Conservation (phyloP, 2,329 filamentous ascomycete genomes). For the Calcarisporium arbuscula region DNA sequence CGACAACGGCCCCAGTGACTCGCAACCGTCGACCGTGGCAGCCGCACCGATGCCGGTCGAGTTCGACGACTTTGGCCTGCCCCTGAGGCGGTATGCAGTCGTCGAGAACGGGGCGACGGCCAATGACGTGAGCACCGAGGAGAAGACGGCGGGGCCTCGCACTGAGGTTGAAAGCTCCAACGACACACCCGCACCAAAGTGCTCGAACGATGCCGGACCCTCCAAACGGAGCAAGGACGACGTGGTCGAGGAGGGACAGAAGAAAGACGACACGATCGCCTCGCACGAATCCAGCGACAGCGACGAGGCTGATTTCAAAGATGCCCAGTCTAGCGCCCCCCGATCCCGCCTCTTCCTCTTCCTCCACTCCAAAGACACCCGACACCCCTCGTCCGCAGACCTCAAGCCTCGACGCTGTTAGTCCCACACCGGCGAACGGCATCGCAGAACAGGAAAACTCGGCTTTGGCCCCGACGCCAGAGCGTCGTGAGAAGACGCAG, state of each 20-base stretch:
- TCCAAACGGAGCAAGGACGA: constrained; percentile 13
- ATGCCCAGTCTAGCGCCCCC: constrained; percentile 24
- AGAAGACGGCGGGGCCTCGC: not conserved
- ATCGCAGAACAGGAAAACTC: not conserved
- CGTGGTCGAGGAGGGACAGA: too few relatives aligned
- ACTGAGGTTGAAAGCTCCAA: not conserved
- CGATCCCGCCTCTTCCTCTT: constrained; percentile 1
- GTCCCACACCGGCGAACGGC: not conserved
- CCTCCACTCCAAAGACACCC: not conserved
- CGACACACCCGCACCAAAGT: constrained; percentile 5
- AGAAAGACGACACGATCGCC: too few relatives aligned
- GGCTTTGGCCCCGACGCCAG: not conserved
- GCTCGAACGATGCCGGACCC: constrained; percentile 1
- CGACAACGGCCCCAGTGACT: constrained; percentile 7
- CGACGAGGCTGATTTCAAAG: constrained; percentile 30
- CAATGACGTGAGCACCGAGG: constrained; percentile 7
- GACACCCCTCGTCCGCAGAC: constrained; percentile 1
- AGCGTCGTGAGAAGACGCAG: not conserved
- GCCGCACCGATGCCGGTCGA: constrained; percentile 30
- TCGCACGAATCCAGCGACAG: constrained; percentile 23
- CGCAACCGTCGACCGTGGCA: constrained; percentile 20
- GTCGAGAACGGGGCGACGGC: constrained; percentile 17
- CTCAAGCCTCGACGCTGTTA: constrained; percentile 1
- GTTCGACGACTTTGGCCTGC: constrained; percentile 67
- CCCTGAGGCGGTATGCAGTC: constrained; percentile 45